Conservation (phyloP, 768 basidiomycete genomes). For the Antrodiella citrinella region DNA sequence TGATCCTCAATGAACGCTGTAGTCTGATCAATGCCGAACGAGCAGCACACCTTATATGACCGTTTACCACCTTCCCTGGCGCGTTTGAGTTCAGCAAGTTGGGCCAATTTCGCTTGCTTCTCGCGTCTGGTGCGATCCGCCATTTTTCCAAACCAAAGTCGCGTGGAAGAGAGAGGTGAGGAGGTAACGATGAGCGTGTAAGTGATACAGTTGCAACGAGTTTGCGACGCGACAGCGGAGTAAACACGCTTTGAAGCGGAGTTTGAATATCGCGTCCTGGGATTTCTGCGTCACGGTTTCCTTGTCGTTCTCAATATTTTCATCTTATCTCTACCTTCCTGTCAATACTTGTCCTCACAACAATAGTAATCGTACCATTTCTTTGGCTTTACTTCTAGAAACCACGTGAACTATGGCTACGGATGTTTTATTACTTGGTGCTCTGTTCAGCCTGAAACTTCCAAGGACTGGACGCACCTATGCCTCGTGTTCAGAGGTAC, state of each 20-base stretch:
- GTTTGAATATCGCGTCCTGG: slow-evolving; percentile 17
- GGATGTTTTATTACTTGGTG: no score
- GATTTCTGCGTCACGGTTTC: no score
- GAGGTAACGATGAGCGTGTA: background rate
- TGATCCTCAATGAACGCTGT: slow-evolving; percentile 7
- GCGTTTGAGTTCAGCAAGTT: slow-evolving; percentile 52
- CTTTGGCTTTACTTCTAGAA: no score
- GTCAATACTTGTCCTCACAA: no score
- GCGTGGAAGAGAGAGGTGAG: background rate
- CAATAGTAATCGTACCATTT: no score
- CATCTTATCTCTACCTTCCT: no score
- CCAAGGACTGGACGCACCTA: no score
- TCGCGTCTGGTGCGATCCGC: slow-evolving; percentile 20
- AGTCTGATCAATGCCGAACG: slow-evolving; percentile 3
- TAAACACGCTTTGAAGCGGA: slow-evolving; percentile 22
- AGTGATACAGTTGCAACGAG: background rate
- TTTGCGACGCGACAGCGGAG: slow-evolving; percentile 2
- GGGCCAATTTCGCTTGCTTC: slow-evolving; percentile 28
- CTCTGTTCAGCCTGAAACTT: no score
- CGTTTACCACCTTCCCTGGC: slow-evolving; percentile 52
- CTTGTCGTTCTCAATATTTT: no score
- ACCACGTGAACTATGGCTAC: no score
- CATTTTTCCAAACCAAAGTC: slow-evolving; percentile 13
- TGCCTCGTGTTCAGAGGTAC: no score
- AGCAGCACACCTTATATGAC: slow-evolving; percentile 43